phyloP scores from a whole-genome alignment of 352 stramenopile genomes.

The Globisporangium acanthophoron region DNA sequence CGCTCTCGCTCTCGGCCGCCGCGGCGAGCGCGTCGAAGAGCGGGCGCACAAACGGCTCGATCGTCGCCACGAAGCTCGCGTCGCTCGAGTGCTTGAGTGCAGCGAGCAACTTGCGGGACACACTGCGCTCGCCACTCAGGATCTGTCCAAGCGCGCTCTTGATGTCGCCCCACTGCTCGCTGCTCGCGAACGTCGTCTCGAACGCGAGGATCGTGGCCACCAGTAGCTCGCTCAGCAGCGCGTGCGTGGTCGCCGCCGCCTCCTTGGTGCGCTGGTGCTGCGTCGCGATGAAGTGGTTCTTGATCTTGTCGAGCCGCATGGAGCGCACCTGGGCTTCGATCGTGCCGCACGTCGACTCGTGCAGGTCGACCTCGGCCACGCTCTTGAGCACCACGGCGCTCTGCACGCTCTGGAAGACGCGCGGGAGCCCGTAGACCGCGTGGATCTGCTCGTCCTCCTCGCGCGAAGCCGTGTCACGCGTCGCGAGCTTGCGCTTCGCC shows the following conservation, averaged over 20 bases:
- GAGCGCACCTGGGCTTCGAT: constrained; percentile 48
- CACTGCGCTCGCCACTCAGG: not conserved
- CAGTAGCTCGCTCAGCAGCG: constrained; percentile 40
- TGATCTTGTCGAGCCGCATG: constrained; percentile 42
- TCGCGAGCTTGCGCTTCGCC: constrained; percentile 17
- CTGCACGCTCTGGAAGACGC: constrained; percentile 54
- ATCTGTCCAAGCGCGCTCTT: constrained; percentile 9
- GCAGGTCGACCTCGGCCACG: constrained; percentile 52
- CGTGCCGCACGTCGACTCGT: constrained; percentile 48
- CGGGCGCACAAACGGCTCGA: constrained; percentile 10
- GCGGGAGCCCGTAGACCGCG: constrained; percentile 37
- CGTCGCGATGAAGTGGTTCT: constrained; percentile 31
- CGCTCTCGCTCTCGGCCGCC: not conserved
- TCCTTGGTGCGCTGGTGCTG: constrained; percentile 14
- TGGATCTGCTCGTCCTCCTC: constrained; percentile 45
- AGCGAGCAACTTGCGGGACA: not conserved
- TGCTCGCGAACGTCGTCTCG: constrained; percentile 27
- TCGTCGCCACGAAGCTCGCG: constrained; percentile 6
- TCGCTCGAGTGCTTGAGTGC: constrained; percentile 15
- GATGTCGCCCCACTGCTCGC: constrained; percentile 21
- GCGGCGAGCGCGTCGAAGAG: constrained; percentile 7
- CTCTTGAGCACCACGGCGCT: constrained; percentile 50
- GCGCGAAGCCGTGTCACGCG: constrained; percentile 4
- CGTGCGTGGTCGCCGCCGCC: constrained; percentile 16
- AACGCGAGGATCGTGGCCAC: constrained; percentile 54